Evolutionary conservation across 2,329 filamentous ascomycete species (phyloP).

Genomic region (Nannizzia gypsea): DNA sequence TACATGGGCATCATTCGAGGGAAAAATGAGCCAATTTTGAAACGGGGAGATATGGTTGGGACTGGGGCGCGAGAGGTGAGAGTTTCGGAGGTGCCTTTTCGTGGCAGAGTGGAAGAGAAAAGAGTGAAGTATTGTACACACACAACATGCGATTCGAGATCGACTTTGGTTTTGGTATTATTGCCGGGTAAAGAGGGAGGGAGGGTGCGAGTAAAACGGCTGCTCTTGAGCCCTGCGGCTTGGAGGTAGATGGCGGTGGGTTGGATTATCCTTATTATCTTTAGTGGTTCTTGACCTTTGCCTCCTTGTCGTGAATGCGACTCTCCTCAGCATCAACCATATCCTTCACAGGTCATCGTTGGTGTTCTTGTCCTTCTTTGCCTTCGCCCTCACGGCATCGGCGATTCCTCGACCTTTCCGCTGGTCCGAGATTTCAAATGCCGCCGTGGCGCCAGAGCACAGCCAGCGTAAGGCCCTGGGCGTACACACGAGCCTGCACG

Average conservation of each 20-base stretch:
- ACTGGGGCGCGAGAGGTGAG: background rate
- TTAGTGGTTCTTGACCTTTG: background rate
- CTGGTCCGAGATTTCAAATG: slow-evolving; percentile 70
- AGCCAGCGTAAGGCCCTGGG: slow-evolving; percentile 75
- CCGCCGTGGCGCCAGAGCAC: slow-evolving; percentile 75
- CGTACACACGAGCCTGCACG: slow-evolving; percentile 89
- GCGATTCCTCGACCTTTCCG: slow-evolving; percentile 49
- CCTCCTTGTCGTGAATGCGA: slow-evolving; percentile 27
- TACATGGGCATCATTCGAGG: background rate
- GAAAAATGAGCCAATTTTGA: background rate
- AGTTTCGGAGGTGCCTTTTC: background rate
- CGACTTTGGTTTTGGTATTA: background rate
- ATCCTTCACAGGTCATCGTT: slow-evolving; percentile 78
- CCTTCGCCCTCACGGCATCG: slow-evolving; percentile 37
- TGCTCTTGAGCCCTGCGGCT: background rate
- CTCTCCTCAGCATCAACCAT: slow-evolving; percentile 40
- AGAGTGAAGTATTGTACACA: background rate
- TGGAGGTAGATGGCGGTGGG: background rate
- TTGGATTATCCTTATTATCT: too few species aligned
- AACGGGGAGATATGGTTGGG: background rate
- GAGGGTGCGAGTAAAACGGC: background rate
- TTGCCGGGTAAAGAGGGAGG: background rate
- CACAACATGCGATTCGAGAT: background rate
- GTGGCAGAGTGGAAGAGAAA: background rate
- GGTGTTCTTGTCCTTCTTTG: slow-evolving; percentile 74